Conservation (phyloP, 2,329 filamentous ascomycete genomes). For the Rutstroemia sydowiana region DNA sequence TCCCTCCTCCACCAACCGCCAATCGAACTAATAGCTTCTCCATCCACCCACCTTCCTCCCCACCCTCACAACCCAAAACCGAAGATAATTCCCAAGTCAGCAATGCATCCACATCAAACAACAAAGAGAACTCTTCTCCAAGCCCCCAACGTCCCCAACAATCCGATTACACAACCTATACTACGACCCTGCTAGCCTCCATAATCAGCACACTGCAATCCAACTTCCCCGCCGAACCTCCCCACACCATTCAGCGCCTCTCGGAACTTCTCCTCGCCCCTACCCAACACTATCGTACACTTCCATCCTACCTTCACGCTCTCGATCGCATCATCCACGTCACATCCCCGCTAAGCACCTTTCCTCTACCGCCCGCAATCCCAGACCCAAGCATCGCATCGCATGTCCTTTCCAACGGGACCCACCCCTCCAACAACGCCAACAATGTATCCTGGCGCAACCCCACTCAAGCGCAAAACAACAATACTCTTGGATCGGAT, state of each 20-base stretch:
- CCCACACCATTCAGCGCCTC: slow-evolving; percentile 87
- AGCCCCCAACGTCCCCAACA: slow-evolving; percentile 29
- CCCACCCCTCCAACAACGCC: slow-evolving; percentile 28
- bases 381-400: slow-evolving; percentile 48
- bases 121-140: slow-evolving; percentile 62
- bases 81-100: slow-evolving; percentile 10
- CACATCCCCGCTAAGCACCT: slow-evolving; percentile 71
- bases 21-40: slow-evolving; percentile 43
- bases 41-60: slow-evolving; percentile 41
- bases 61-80: slow-evolving; percentile 29
- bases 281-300: slow-evolving; percentile 68
- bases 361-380: slow-evolving; percentile 69
- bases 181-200: slow-evolving; percentile 53
- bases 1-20: slow-evolving; percentile 53
- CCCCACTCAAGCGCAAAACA: slow-evolving; percentile 32
- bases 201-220: slow-evolving; percentile 54
- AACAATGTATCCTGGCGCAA: slow-evolving; percentile 42
- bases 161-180: slow-evolving; percentile 35
- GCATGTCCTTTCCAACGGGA: slow-evolving; percentile 52
- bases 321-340: slow-evolving; percentile 87
- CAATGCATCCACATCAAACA: slow-evolving; percentile 49
- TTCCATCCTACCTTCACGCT: slow-evolving; percentile 82
- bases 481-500: slow-evolving; percentile 61
- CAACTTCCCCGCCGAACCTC: slow-evolving; percentile 68
- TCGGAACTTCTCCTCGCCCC: slow-evolving; percentile 78